Evolutionary conservation across 2,329 filamentous ascomycete species (phyloP), one percentile per base, ranked within the genome.

Genomic region (Canariomyces notabilis): DNA sequence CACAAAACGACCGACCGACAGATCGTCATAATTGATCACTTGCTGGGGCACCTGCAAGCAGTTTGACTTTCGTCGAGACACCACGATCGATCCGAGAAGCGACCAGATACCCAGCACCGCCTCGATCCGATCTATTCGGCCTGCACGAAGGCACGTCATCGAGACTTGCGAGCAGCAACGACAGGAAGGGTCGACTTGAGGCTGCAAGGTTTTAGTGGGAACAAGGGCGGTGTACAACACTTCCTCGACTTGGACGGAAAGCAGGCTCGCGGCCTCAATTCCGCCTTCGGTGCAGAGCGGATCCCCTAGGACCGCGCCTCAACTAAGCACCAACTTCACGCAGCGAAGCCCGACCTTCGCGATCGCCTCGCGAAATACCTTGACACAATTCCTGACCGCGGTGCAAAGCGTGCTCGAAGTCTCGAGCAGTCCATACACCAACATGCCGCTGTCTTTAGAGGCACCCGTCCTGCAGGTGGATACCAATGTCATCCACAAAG

Each of bases 391-490:
- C 47, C 50, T 55, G 55, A 53, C 47, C 31, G 21, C 42, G 48
- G 46, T 40, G 39, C 42, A 35, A 37, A 40, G 38, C 31, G 57
- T 60, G 64, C 66, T 68, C 64, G 64, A 63, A 44, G 52, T 44
- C 42, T 63, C 63, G 68, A 69, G 66, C 65, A 61, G 56, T 40
- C 42, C 29, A 54, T 49, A 53, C 53, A 39, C 44, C 67, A 70
- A 61, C 50, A 97, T 97, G 91, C 88, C 89, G 71, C 82, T 87
- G 64, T 79, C 80, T 70, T 76, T 95, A 68, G 82, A 87, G 67
- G 84, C 85, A 51, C 87, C 91, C 61, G 87, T 97, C 65, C 76
- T 97, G 63, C 89, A 89, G 53, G 87, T 97, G 66, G 89, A 96
- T 72, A 83, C 88, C 55, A 87, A 85, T 64, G 85, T 91, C 58